Evolutionary conservation across 352 stramenopile genomes (phyloP), one percentile per base, ranked within the genome.

Genomic region (Pythium guiyangense): DNA sequence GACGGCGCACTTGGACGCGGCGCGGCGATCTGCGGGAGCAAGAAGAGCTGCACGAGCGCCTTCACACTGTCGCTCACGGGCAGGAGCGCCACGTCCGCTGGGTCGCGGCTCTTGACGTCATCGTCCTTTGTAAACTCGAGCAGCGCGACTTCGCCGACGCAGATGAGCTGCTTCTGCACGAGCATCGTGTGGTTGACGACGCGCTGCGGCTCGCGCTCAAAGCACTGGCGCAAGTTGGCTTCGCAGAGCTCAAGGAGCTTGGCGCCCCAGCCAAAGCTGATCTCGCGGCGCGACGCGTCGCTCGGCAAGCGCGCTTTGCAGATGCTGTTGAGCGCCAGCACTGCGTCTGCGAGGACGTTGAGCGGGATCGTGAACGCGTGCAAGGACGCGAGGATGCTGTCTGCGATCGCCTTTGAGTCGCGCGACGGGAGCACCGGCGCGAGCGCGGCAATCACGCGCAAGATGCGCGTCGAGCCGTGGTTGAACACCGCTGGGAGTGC

Each of bases 141-240:
- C 18, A 94, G 53, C 15, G 77, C 71, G 27, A 95, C 67, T 62
- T 95, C 84, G 29, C 86, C 86, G 37, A 95, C 79, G 17, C 69
- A 86, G 47, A 91, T 88, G 3, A 95, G 60, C 52, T 90, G 81
- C 37, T 90, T 90, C 60, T 95, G 81, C 39, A 94, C 53, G 22
- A 88, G 51, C 17, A 59, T 62, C 4, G 76, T 84, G 11, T 89
- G 70, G 1, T 88, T 73, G 34, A 73, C 54, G 10, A 92, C 69
- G 22, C 70, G 69, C 1, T 78, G 69, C 4, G 74, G 70, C 11
- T 73, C 73, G 11, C 61, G 78, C 48, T 88, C 77, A 34, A 93
- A 82, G 53, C 75, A 89, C 29, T 67, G 66, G 2, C 74, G 71
- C 6, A 93, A 64, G 31, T 77, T 90, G 0, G 66, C 48, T 49